Percentiles rank a stretch among this genome's conserved stretches.
These are phyloP conservation scores for Colletotrichum salicis DNA, from an alignment of 2,329 filamentous ascomycete genomes.

Conservation along the genomic window DNA sequence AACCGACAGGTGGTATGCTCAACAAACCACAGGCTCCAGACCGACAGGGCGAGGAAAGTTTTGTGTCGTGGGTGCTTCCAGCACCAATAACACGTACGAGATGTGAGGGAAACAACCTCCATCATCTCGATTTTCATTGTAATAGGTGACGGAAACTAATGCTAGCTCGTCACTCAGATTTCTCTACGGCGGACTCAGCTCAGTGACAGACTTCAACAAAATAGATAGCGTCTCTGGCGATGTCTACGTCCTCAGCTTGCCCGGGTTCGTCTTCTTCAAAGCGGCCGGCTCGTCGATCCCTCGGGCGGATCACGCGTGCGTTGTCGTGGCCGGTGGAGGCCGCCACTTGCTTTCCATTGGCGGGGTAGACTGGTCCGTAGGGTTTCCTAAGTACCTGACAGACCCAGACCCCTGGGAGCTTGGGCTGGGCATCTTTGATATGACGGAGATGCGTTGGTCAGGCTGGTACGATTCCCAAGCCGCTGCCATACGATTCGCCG, in stretches of 20 bases:
- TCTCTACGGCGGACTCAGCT: constrained; percentile 47
- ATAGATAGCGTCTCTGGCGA: constrained; percentile 40
- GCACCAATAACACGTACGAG: constrained; percentile 48
- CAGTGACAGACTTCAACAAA: constrained; percentile 16
- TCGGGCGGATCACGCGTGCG: constrained; percentile 47
- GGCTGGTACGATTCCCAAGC: constrained; percentile 46
- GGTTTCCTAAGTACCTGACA: constrained; percentile 37
- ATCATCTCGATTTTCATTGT: not conserved
- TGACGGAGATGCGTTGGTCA: constrained; percentile 49
- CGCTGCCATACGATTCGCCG: constrained; percentile 46
- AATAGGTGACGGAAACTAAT: not conserved
- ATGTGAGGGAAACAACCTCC: constrained; percentile 40
- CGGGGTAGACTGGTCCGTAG: constrained; percentile 44
- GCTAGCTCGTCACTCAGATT: constrained; percentile 40
- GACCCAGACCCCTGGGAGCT: constrained; percentile 48
- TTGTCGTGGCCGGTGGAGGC: constrained; percentile 42
- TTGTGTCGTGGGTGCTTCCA: constrained; percentile 47
- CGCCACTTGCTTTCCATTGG: constrained; percentile 54
- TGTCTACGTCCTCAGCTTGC: constrained; percentile 50
- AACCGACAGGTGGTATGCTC: constrained; percentile 44
- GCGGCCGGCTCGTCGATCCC: constrained; percentile 38
- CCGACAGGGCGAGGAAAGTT: constrained; percentile 43
- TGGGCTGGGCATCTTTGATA: constrained; percentile 52
- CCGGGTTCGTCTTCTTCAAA: constrained; percentile 50
- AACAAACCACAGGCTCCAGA: constrained; percentile 44